Evolutionary conservation across 2,329 filamentous ascomycete species (phyloP).

Genomic region (Ophiostoma ips): DNA sequence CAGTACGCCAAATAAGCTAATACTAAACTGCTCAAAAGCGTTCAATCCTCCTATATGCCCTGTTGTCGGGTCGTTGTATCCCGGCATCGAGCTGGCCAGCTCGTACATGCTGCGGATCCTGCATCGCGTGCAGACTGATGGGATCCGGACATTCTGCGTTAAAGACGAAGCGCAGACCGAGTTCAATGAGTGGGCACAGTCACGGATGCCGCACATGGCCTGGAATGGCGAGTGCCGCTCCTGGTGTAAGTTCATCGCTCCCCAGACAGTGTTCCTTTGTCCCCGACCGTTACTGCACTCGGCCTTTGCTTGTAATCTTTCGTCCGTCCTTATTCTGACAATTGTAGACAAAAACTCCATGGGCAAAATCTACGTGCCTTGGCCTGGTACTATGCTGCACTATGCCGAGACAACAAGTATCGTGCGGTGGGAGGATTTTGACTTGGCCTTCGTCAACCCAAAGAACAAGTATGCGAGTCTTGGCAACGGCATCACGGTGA

Average conservation of each 20-base stretch:
- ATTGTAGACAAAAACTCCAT: constrained; percentile 2
- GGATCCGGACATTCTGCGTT: constrained; percentile 5
- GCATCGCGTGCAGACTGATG: constrained; percentile 19
- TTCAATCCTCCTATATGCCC: constrained; percentile 1
- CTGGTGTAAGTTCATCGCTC: constrained; percentile 15
- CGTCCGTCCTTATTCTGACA: no score
- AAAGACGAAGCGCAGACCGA: constrained; percentile 12
- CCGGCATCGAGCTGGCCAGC: constrained; percentile 4
- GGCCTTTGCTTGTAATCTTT: no score
- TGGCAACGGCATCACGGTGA: neutral
- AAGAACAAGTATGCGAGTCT: neutral
- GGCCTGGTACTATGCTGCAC: constrained; percentile 4
- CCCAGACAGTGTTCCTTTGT: no score
- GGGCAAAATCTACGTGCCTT: constrained; percentile 13
- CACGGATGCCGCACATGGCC: constrained; percentile 19
- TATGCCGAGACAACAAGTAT: neutral
- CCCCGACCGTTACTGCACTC: no score
- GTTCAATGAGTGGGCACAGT: constrained; percentile 16
- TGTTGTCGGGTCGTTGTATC: neutral
- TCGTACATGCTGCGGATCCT: constrained; percentile 33
- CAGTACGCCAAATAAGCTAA: no score
- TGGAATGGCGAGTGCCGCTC: constrained; percentile 17
- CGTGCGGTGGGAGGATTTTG: constrained; percentile 1
- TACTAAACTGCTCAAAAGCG: neutral
- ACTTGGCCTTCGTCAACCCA: neutral